Conservation (phyloP, 345 rosid genomes). For the Fremontodendron californicum region DNA sequence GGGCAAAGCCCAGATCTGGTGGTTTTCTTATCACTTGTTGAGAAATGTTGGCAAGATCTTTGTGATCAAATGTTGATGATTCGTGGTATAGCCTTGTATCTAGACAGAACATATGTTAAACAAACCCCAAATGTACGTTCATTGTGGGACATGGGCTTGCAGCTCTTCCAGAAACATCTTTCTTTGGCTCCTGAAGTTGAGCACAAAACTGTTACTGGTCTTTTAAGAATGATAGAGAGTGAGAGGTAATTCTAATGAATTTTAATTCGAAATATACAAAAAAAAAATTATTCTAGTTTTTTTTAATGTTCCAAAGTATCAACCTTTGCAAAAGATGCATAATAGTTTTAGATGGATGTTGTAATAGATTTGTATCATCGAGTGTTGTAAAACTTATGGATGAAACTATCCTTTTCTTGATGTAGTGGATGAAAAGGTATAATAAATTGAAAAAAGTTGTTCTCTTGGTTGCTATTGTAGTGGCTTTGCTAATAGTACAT, state of each 20-base stretch:
- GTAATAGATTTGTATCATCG: not conserved
- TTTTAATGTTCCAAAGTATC: not conserved
- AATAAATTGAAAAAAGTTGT: not conserved
- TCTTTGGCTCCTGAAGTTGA: constrained; percentile 79
- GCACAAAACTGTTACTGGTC: constrained; percentile 90
- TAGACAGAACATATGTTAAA: constrained; percentile 91
- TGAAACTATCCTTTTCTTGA: not conserved
- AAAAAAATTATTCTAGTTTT: not conserved
- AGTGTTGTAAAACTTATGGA: not conserved
- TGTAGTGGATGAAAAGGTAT: not conserved
- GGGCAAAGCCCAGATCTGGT: constrained; percentile 94
- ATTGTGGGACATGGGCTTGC: constrained; percentile 98
- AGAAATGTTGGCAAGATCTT: constrained; percentile 93
- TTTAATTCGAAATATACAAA: not conserved
- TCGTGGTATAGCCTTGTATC: constrained; percentile 88
- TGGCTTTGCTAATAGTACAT: not conserved
- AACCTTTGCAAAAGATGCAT: not conserved
- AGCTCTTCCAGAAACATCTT: constrained; percentile 86
- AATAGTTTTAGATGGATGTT: not conserved
- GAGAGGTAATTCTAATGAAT: constrained; percentile 59
- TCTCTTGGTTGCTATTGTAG: not conserved
- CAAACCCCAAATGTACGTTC: constrained; percentile 81
- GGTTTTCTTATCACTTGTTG: constrained; percentile 85
- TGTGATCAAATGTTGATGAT: constrained; percentile 95
- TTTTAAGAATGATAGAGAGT: constrained; percentile 83